Base-by-base conservation (phyloP, 2,329 filamentous ascomycete genomes). In the Fusarium incarnatum region DNA sequence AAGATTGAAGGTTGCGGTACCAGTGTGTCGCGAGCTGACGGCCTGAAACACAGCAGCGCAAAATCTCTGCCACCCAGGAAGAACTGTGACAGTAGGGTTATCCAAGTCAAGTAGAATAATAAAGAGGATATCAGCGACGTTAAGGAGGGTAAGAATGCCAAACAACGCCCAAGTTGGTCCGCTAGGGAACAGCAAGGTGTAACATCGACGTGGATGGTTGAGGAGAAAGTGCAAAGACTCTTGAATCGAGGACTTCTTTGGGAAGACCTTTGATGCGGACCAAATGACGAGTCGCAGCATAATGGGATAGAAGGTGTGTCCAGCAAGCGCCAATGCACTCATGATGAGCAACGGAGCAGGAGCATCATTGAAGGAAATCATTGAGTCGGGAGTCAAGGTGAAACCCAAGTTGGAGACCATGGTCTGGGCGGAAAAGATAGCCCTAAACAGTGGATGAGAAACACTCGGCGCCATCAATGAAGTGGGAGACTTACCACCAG, bases 201-300 rank as follows among this genome's bases (percentile, higher is more conserved):
- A 91, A 70, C 88, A 90, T 9, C 89, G 81, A 47, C 88, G 83
- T 0, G 88, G 89, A 74, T 91, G 87, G 54, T 90, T 84, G 13
- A 91, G 83, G 1, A 91, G 79, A 67, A 90, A 91, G 2, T 80
- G 77, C 0, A 90, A 77, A 0, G 85, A 77, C 37, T 85, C 83
- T 3, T 79, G 77, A 49, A 81, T 82, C 1, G 77, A 72, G 0
- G 81, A 75, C 49, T 78, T 58, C 7, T 79, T 75, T 0, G 85
- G 83, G 1, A 81, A 75, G 5, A 84, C 55, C 68, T 84, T 87
- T 48, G 80, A 85, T 71, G 86, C 82, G 9, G 76, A 77, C 88
- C 88, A 91, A 40, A 92, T 84, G 11, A 86, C 79, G 1, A 90
- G 76, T 1, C 89, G 83, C 0, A 90, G 81, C 55, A 89, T 82